These are phyloP conservation scores for Paramecium primaurelia DNA, from an alignment of 73 alveolate species.

Conservation along the genomic window DNA sequence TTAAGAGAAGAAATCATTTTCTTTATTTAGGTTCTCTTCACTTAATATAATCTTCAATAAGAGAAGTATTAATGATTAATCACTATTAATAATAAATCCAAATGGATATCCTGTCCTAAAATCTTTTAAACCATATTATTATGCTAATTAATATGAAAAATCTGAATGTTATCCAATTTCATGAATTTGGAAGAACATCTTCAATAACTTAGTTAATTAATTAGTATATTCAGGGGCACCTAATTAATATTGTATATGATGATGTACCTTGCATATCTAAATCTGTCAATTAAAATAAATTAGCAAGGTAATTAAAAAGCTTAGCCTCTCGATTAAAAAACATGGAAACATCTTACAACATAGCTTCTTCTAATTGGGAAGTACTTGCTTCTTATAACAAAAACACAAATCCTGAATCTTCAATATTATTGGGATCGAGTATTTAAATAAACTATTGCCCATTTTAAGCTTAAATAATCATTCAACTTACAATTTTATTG, in stretches of 20 bases:
- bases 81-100: not conserved
- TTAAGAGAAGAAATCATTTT: not conserved
- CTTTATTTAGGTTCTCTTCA: not conserved
- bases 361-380: not conserved
- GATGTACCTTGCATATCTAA: not conserved
- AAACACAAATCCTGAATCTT: not conserved
- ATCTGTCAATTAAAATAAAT: not conserved
- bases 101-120: not conserved
- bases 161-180: not conserved
- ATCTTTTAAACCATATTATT: not conserved
- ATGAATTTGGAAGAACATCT: not conserved
- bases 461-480: not conserved
- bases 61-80: not conserved
- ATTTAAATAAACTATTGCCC: not conserved
- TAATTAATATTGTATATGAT: not conserved
- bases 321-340: not conserved
- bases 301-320: not conserved
- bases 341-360: not conserved
- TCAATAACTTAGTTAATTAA: not conserved
- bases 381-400: not conserved
- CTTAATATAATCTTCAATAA: not conserved
- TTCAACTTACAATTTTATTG: not conserved
- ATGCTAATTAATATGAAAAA: not conserved
- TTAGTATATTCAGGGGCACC: not conserved
- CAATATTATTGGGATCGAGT: not conserved